These are phyloP conservation scores for Wickerhamiella pararugosa DNA, from an alignment of 1,139 yeast genomes.

Conservation along the genomic window DNA sequence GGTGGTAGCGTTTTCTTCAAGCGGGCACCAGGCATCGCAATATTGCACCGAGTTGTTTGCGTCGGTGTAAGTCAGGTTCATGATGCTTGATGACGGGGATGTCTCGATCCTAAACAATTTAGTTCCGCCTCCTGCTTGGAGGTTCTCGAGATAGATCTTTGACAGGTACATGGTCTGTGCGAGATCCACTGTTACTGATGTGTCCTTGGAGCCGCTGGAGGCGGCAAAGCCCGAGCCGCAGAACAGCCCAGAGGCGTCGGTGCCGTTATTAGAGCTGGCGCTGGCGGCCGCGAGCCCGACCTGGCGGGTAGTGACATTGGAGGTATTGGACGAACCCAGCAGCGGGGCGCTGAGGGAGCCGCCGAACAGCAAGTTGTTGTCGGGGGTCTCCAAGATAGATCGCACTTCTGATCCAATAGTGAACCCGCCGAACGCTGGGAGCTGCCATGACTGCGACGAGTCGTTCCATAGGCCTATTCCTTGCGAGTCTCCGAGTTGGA, in stretches of 20 bases:
- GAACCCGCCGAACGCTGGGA: conserved; percentile 69
- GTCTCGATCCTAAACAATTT: conserved; percentile 59
- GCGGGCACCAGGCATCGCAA: conserved; percentile 88
- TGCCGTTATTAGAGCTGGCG: conserved; percentile 37
- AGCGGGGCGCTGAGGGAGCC: conserved; percentile 61
- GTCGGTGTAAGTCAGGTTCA: conserved; percentile 79
- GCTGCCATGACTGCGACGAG: conserved; percentile 28
- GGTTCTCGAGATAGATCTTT: conserved; percentile 53
- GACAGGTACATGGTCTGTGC: conserved; percentile 42
- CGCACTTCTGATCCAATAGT: conserved; percentile 43
- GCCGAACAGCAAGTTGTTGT: conserved; percentile 52
- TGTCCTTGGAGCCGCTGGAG: conserved; percentile 17
- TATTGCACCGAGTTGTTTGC: conserved; percentile 34
- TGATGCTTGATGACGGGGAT: conserved; percentile 70
- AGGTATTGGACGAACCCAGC: conserved; percentile 30
- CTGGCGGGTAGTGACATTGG: conserved; percentile 31
- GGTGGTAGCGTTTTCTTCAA: conserved; percentile 40
- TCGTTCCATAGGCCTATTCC: conserved; percentile 57
- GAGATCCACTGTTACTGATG: conserved; percentile 31
- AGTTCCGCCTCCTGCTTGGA: conserved; percentile 34
- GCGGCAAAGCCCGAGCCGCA: conserved; percentile 22
- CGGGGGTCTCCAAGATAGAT: conserved; percentile 42
- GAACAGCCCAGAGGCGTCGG: conserved; percentile 22
- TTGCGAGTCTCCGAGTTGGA: conserved; percentile 38
- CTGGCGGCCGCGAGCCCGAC: conserved; percentile 50